Evolutionary conservation across 352 stramenopile genomes (phyloP).

Genomic region (Bremia lactucae): DNA sequence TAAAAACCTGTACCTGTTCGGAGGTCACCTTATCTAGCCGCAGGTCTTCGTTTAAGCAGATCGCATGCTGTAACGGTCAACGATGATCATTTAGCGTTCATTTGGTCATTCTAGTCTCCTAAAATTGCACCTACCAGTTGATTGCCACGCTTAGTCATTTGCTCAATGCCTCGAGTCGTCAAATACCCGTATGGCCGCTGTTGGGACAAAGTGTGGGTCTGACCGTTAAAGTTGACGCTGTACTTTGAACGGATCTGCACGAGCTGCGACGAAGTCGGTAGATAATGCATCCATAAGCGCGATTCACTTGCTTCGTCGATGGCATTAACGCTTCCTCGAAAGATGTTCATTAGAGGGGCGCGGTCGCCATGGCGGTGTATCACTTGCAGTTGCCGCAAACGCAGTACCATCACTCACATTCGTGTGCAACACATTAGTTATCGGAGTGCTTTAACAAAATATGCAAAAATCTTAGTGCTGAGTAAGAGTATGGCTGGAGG

Average conservation of each 20-base stretch:
- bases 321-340: slow-evolving; percentile 17
- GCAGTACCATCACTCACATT: slow-evolving; percentile 26
- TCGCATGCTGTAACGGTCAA: slow-evolving; percentile 17
- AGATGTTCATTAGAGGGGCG: slow-evolving; percentile 66
- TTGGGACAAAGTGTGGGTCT: slow-evolving; percentile 28
- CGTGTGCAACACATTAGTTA: slow-evolving; percentile 18
- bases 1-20: slow-evolving; percentile 44
- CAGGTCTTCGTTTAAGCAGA: slow-evolving; percentile 34
- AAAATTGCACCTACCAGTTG: slow-evolving; percentile 24
- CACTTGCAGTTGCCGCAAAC: slow-evolving; percentile 67
- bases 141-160: slow-evolving; percentile 52
- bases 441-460: not conserved
- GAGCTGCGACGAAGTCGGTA: slow-evolving; percentile 32
- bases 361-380: slow-evolving; percentile 74
- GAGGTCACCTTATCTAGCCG: slow-evolving; percentile 22
- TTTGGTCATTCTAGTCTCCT: slow-evolving; percentile 1
- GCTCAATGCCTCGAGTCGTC: slow-evolving; percentile 45
- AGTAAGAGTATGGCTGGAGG: no score
- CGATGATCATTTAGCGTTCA: slow-evolving; percentile 11
- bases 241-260: slow-evolving; percentile 27
- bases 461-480: not conserved
- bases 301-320: slow-evolving; percentile 29
- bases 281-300: slow-evolving; percentile 29
- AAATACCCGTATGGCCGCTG: slow-evolving; percentile 57
- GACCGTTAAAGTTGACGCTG: slow-evolving; percentile 6